Base-by-base conservation (phyloP, 2,329 filamentous ascomycete genomes). In the Cryphonectria radicalis region DNA sequence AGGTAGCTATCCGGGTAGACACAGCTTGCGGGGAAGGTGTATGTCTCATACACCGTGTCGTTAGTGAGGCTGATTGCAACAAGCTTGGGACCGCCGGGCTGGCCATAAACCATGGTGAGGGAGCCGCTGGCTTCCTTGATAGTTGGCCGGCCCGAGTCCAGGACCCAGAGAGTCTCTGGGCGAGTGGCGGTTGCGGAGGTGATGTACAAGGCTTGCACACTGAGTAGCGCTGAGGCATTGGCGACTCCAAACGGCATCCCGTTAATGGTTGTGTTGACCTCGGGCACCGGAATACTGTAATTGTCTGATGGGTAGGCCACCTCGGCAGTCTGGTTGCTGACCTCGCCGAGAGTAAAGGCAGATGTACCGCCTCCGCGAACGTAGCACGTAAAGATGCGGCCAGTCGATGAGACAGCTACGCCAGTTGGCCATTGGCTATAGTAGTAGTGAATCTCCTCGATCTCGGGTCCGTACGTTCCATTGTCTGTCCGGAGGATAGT, bases 391-490 rank as follows among this genome's bases (percentile, higher is more conserved):
- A 85, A 85, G 53, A 84, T 77, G 13, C 82, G 77, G n/a, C 82
- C 82, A 37, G 77, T 78, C 19, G 78, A 82, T 0, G 82, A 82
- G 2, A 83, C 79, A 22, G 83, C 81, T 10, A 85, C 79, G 6
- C 83, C 83, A 32, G 84, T 84, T 1, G 82, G 83, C 82, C 81
- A 84, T 74, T 84, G 81, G 40, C 82, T 80, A 70, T 84, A 84
- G 75, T 81, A 86, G 74, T 85, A 86, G 74, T 86, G 83, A 53
- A 82, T 81, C 73, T 86, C 84, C 73, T 86, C 84, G 4, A 86
- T 76, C 1, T 77, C 73, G 0, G 84, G 84, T 3, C 84, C 84
- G 63, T 84, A 84, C 3, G 81, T 82, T n/a, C 84, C 84, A 68
- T 82, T 82, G 73, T 86, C 83, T 53, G 22, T 25, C 50, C 50